These are phyloP conservation scores for Leucosporidium creatinivorum DNA, from an alignment of 768 basidiomycete genomes.

Conservation along the genomic window DNA sequence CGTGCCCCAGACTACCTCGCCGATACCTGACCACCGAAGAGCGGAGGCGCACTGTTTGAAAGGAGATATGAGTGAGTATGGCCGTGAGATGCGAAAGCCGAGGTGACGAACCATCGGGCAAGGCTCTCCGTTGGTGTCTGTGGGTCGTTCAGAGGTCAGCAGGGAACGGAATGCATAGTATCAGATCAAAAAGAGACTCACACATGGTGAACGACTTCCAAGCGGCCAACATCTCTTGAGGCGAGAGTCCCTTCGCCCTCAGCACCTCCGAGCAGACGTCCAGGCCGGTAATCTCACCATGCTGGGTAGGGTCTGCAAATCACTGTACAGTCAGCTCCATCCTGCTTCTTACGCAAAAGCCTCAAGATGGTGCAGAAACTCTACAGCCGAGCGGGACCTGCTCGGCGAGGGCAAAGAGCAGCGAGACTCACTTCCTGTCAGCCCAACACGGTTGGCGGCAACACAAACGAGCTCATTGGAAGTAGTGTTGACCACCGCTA, in stretches of 20 bases:
- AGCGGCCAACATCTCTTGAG: conserved; percentile 33
- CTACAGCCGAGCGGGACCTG: too few relatives aligned
- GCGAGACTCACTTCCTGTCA: conserved; percentile 33
- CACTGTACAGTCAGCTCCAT: too few relatives aligned
- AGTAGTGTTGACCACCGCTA: conserved; percentile 37
- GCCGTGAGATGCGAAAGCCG: not conserved
- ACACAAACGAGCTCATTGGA: conserved; percentile 37
- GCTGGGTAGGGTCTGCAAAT: conserved; percentile 33
- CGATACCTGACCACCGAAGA: conserved; percentile 37
- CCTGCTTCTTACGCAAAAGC: too few relatives aligned
- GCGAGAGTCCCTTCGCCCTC: conserved; percentile 26
- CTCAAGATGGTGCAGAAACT: too few relatives aligned
- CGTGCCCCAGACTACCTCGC: conserved; percentile 37
- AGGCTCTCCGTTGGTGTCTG: conserved; percentile 38
- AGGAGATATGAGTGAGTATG: not conserved
- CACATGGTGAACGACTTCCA: conserved; percentile 36
- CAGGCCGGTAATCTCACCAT: conserved; percentile 38
- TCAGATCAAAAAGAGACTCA: not conserved
- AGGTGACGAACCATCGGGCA: conserved; percentile 16
- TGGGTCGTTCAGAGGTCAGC: too few relatives aligned
- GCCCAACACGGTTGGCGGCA: conserved; percentile 34
- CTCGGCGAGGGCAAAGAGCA: not conserved
- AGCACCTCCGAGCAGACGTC: conserved; percentile 37
- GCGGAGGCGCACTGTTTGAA: conserved; percentile 35
- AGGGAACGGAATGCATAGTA: too few relatives aligned